Percentiles rank a stretch among this genome's conserved stretches.
phyloP scores from a whole-genome alignment of 768 basidiomycete genomes.

The Amanita phalloides region DNA sequence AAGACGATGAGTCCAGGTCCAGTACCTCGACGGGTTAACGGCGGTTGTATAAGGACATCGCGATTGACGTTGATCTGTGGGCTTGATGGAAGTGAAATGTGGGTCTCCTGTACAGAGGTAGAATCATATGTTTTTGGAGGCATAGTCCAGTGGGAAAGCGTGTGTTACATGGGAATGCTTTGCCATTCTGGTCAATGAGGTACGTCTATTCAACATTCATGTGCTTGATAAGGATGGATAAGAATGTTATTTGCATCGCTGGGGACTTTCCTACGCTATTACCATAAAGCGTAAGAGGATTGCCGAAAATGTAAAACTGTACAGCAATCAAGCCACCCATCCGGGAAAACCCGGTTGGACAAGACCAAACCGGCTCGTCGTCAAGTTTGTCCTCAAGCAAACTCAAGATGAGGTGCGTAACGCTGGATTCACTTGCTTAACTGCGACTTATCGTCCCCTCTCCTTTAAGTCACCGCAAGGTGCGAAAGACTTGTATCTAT shows the following conservation, averaged over 20 bases:
- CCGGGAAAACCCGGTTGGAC: slow-evolving; percentile 23
- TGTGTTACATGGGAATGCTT: background rate
- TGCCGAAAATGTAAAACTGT: slow-evolving; percentile 17
- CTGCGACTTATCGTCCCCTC: background rate
- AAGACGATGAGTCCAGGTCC: slow-evolving; percentile 38
- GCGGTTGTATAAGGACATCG: slow-evolving; percentile 30
- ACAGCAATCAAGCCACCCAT: slow-evolving; percentile 28
- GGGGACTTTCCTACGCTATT: background rate
- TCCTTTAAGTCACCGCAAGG: slow-evolving; percentile 73
- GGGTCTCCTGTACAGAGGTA: slow-evolving; percentile 25
- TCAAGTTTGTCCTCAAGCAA: slow-evolving; percentile 21
- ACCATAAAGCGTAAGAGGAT: background rate
- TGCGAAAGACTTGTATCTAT: slow-evolving; percentile 20
- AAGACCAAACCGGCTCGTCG: slow-evolving; percentile 15
- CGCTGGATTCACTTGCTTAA: slow-evolving; percentile 3
- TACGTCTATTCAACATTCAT: background rate
- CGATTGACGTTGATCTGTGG: slow-evolving; percentile 20
- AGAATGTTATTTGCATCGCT: background rate
- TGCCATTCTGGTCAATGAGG: background rate
- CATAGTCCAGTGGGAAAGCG: slow-evolving; percentile 2
- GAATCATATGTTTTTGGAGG: slow-evolving; percentile 24
- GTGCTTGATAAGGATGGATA: too few species aligned
- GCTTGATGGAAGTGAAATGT: slow-evolving; percentile 31
- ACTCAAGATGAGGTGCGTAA: slow-evolving; percentile 48
- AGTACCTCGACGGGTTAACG: slow-evolving; percentile 34